Conservation (phyloP, 2,329 filamentous ascomycete species). For the Aureobasidium zeae region DNA sequence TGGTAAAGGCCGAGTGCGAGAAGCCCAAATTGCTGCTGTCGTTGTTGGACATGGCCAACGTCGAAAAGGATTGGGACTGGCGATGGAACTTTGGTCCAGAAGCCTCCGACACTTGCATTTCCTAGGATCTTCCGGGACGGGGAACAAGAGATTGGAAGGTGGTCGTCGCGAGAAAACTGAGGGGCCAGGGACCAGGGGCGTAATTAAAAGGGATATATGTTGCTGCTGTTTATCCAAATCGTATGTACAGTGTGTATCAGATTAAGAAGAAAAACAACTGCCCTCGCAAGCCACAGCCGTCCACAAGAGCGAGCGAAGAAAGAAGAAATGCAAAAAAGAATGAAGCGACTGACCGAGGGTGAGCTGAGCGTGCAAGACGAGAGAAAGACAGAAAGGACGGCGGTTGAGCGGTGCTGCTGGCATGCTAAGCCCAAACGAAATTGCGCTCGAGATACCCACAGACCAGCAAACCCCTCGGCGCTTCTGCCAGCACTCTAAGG, state of each 20-base stretch:
- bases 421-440: slow-evolving; percentile 13
- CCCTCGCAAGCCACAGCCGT: not conserved
- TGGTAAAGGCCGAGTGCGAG: slow-evolving; percentile 84
- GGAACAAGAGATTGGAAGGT: not conserved
- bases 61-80: slow-evolving; percentile 59
- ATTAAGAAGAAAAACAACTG: slow-evolving; percentile 9
- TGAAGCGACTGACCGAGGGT: slow-evolving; percentile 9
- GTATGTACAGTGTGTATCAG: slow-evolving; percentile 15
- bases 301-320: slow-evolving; percentile 1
- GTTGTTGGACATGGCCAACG: slow-evolving; percentile 61
- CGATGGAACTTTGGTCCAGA: slow-evolving; percentile 42
- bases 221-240: slow-evolving; percentile 11
- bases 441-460: slow-evolving; percentile 2
- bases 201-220: slow-evolving; percentile 14
- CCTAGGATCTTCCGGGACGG: not conserved
- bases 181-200: too few relatives aligned
- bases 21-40: slow-evolving; percentile 76
- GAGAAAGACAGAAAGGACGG: not conserved
- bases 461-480: slow-evolving; percentile 4
- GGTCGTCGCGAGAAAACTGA: not conserved
- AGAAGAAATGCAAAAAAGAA: slow-evolving; percentile 12
- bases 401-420: slow-evolving; percentile 12
- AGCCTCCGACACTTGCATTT: slow-evolving; percentile 77
- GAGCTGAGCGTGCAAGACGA: slow-evolving; percentile 8
- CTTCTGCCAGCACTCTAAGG: not conserved